Conservation (phyloP, 768 basidiomycete genomes). For the Cantharellus anzutake region DNA sequence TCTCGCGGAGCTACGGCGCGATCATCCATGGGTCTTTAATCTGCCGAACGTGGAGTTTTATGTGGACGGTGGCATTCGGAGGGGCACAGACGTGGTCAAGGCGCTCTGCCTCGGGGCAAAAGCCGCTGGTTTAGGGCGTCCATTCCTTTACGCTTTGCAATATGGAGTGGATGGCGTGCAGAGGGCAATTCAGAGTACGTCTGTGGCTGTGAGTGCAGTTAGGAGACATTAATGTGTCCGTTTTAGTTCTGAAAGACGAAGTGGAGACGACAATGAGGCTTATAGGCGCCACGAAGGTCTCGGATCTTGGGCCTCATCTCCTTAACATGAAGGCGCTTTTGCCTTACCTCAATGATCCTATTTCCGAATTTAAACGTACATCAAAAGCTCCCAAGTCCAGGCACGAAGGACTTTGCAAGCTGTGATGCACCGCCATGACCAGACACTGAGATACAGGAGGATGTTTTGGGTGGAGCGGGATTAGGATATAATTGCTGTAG, state of each 20-base stretch:
- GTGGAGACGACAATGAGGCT: slow-evolving; percentile 23
- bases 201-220: not conserved
- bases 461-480: too few species aligned
- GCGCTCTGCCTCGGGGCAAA: slow-evolving; percentile 50
- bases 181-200: slow-evolving; percentile 9
- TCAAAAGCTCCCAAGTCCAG: too few species aligned
- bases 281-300: slow-evolving; percentile 20
- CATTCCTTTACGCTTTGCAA: slow-evolving; percentile 18
- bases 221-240: not conserved
- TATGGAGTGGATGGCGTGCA: slow-evolving; percentile 17
- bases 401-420: too few species aligned
- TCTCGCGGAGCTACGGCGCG: not conserved
- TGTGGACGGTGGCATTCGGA: slow-evolving; percentile 65
- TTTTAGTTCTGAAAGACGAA: slow-evolving; percentile 22
- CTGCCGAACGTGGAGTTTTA: slow-evolving; percentile 32
- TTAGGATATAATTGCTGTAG: too few species aligned
- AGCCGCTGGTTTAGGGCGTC: slow-evolving; percentile 19
- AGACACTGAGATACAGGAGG: too few species aligned
- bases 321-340: slow-evolving; percentile 9
- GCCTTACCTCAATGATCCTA: not conserved
- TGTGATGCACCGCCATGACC: too few species aligned
- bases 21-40: slow-evolving; percentile 16
- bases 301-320: slow-evolving; percentile 20
- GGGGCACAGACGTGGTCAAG: slow-evolving; percentile 82
- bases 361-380: not conserved